A percentile compares a stretch with the other conserved stretches of the same genome.
Evolutionary conservation across 768 basidiomycete species (phyloP).

Genomic region (Lactarius evosmus): DNA sequence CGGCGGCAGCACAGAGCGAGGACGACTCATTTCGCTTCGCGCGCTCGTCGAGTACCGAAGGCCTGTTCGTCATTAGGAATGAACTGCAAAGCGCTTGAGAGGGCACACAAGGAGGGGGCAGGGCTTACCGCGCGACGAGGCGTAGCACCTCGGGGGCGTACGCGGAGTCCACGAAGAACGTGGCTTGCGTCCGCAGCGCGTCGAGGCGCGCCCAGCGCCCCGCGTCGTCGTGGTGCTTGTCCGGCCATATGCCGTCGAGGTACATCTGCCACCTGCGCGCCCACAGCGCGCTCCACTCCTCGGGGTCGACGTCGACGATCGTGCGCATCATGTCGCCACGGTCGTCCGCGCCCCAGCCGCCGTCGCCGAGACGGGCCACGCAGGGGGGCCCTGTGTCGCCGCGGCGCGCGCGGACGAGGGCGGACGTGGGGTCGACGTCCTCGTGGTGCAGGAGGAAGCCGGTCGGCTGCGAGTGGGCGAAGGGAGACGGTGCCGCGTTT

Average conservation of each 20-base stretch:
- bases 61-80: constrained; percentile 6
- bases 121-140: constrained; percentile 17
- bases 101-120: not conserved
- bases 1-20: constrained; percentile 12
- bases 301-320: constrained; percentile 24
- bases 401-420: constrained; percentile 17
- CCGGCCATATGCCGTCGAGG: constrained; percentile 18
- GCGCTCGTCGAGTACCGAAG: constrained; percentile 22
- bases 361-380: constrained; percentile 19
- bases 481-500: constrained; percentile 21
- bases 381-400: constrained; percentile 14
- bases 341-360: constrained; percentile 24
- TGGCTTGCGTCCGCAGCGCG: constrained; percentile 7
- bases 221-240: constrained; percentile 20
- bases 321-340: constrained; percentile 23
- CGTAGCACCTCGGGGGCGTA: constrained; percentile 23
- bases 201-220: constrained; percentile 26
- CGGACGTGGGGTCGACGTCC: constrained; percentile 16
- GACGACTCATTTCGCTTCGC: constrained; percentile 16
- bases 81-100: not conserved
- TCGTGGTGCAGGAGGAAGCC: constrained; percentile 26
- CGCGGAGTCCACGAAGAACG: constrained; percentile 24
- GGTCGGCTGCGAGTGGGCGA: constrained; percentile 7
- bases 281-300: constrained; percentile 25
- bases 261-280: constrained; percentile 27